Evolutionary conservation across 192 early-diverging fungal genomes (phyloP).

Genomic region (Coemansia sp.): DNA sequence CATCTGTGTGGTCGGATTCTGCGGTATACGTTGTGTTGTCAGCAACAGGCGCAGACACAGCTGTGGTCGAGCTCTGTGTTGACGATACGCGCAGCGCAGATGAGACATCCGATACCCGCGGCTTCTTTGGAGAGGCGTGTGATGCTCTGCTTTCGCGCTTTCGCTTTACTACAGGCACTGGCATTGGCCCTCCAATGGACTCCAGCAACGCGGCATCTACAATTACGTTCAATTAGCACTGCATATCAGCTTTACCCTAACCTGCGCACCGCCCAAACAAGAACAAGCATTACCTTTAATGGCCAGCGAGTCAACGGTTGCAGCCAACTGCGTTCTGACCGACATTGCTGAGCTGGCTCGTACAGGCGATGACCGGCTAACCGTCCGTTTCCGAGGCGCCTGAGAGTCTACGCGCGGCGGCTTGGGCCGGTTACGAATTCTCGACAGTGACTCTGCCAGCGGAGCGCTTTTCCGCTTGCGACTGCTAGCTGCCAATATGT

Average conservation of each 20-base stretch:
- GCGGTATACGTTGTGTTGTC: background rate
- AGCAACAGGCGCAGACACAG: slow-evolving; percentile 6
- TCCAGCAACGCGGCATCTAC: background rate
- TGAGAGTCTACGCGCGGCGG: background rate
- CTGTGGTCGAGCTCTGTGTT: slow-evolving; percentile 12
- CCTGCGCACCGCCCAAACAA: background rate
- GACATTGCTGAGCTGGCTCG: slow-evolving; percentile 23
- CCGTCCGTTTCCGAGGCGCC: background rate
- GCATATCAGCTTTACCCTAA: background rate
- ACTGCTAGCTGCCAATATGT: background rate
- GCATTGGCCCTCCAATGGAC: background rate
- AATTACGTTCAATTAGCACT: background rate
- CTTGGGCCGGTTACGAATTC: background rate
- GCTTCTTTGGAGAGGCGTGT: background rate
- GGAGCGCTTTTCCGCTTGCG: slow-evolving; percentile 8
- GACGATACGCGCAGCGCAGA: background rate
- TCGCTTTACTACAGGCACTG: background rate
- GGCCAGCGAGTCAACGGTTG: slow-evolving; percentile 24
- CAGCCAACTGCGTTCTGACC: slow-evolving; percentile 26
- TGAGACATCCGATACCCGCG: background rate
- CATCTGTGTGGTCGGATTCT: background rate
- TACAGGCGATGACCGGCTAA: background rate
- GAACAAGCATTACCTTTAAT: slow-evolving; percentile 4
- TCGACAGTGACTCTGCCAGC: background rate
- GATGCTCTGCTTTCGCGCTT: slow-evolving; percentile 2